A percentile compares a stretch with the other conserved stretches of the same genome.
phyloP scores from a whole-genome alignment of 192 early-diverging fungal species.

The Linnemannia exigua region DNA sequence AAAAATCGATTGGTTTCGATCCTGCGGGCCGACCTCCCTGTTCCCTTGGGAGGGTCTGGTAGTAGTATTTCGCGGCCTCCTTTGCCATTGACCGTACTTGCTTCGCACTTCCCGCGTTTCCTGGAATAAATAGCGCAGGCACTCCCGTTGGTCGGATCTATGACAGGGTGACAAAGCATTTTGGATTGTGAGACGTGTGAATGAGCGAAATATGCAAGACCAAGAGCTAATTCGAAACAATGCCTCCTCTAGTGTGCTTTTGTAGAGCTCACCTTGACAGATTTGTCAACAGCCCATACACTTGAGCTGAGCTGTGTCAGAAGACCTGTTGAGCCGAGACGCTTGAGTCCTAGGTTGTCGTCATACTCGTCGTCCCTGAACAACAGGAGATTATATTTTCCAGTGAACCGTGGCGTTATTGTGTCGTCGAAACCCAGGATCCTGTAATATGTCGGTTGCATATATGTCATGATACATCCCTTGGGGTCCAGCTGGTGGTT shows the following conservation, averaged over 20 bases:
- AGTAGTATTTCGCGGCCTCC: constrained; percentile 73
- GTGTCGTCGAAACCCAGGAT: constrained; percentile 65
- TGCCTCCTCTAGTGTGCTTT: background rate
- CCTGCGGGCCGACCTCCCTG: constrained; percentile 28
- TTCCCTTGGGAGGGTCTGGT: constrained; percentile 53
- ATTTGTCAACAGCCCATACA: constrained; percentile 26
- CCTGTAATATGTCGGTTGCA: constrained; percentile 67
- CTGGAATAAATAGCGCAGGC: constrained; percentile 95
- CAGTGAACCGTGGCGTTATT: constrained; percentile 71
- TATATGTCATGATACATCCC: constrained; percentile 67
- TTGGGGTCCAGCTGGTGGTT: constrained; percentile 71
- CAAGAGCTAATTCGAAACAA: background rate
- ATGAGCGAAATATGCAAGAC: background rate
- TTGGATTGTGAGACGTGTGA: background rate
- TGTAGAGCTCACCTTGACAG: constrained; percentile 26
- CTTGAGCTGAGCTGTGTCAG: constrained; percentile 17
- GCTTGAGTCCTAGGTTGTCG: constrained; percentile 29
- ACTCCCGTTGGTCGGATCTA: constrained; percentile 71
- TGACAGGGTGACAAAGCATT: background rate
- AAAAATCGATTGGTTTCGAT: constrained; percentile 65
- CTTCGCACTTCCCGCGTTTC: constrained; percentile 93
- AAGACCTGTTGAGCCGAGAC: background rate
- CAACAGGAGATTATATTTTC: constrained; percentile 83
- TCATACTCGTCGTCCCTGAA: constrained; percentile 78
- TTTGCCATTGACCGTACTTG: constrained; percentile 90